A percentile compares a stretch with the other conserved stretches of the same genome.
Conservation (phyloP, 768 basidiomycete species). For the Chalciporus pseudorubinellus region DNA sequence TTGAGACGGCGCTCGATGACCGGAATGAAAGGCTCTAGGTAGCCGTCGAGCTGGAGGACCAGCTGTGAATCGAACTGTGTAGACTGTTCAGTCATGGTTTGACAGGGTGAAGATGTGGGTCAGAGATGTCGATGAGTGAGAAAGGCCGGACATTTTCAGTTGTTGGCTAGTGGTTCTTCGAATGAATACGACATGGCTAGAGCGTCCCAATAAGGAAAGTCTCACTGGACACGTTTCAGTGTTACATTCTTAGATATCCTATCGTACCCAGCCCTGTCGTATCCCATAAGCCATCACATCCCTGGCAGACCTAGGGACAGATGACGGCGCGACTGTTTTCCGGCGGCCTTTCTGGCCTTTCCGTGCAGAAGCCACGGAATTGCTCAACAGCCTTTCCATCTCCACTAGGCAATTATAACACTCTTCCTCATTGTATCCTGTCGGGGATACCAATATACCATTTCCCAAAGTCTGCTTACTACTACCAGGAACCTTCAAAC, state of each 20-base stretch:
- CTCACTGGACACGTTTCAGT: not conserved
- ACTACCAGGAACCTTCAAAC: conserved; percentile 53
- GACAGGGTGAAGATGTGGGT: not conserved
- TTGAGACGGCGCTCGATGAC: conserved; percentile 70
- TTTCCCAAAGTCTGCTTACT: conserved; percentile 34
- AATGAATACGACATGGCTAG: too few species aligned
- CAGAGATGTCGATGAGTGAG: conserved; percentile 5
- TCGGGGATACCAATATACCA: conserved; percentile 12
- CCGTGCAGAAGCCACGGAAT: conserved; percentile 40
- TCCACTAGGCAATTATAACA: conserved; percentile 70
- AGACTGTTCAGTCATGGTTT: conserved; percentile 42
- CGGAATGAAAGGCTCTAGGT: conserved; percentile 70
- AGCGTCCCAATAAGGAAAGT: conserved; percentile 15
- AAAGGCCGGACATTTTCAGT: conserved; percentile 5
- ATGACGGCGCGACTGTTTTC: conserved; percentile 29
- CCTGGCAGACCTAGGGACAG: conserved; percentile 42
- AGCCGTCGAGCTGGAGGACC: conserved; percentile 65
- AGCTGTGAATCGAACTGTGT: conserved; percentile 51
- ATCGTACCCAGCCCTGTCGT: conserved; percentile 60
- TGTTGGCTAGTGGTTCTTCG: too few species aligned
- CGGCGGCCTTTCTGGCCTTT: conserved; percentile 34
- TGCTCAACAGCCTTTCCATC: conserved; percentile 56
- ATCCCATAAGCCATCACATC: conserved; percentile 63
- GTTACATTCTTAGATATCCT: not conserved
- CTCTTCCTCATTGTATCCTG: conserved; percentile 58